Base-by-base conservation (phyloP, 352 stramenopile genomes). In the Phytophthora idaei region DNA sequence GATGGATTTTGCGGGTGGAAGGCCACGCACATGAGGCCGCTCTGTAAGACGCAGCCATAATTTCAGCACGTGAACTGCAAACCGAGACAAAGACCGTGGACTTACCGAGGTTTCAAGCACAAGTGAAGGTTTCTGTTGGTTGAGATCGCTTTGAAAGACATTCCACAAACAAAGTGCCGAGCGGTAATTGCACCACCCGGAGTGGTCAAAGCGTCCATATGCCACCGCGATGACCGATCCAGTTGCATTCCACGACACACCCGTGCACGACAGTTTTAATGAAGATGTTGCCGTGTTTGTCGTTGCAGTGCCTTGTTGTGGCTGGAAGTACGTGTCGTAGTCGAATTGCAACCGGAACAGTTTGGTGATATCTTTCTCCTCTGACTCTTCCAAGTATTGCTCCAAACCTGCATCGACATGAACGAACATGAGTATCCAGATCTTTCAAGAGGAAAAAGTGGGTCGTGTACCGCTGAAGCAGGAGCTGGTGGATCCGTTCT, bases 121-220 rank as follows among this genome's bases (percentile, higher is more conserved):
- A 3, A 85, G 57, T n/a, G 75, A 83, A 1, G 86, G 82, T 61
- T 90, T 90, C 36, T 57, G 46, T 1, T 80, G 53, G 39, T 90
- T 90, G 21, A 94, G 87, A 37, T 94, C 86, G 11, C 76, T 68
- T 57, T 90, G 83, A 52, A 96, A 96, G 31, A 96, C 80, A 45
- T 85, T 91, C 90, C 90, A 97, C 57, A 92, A 73, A 56, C 87
- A 95, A 29, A 97, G 68, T 37, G 89, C 87, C 6, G 87, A 94
- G 41, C 86, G 87, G 41, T 91, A 93, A 60, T 96, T 87, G 73
- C 90, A 97, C 90, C 90, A 97, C 0, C 90, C 90, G 2, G 78
- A 83, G 64, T 96, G 83, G 57, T 97, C 87, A 25, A 94, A 91
- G 28, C 89, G 78, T 27, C 90, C 90, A 51, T 95, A 97, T 32